Evolutionary conservation across 805 yeast genomes (phyloP).

Genomic region (Candida michaelii): DNA sequence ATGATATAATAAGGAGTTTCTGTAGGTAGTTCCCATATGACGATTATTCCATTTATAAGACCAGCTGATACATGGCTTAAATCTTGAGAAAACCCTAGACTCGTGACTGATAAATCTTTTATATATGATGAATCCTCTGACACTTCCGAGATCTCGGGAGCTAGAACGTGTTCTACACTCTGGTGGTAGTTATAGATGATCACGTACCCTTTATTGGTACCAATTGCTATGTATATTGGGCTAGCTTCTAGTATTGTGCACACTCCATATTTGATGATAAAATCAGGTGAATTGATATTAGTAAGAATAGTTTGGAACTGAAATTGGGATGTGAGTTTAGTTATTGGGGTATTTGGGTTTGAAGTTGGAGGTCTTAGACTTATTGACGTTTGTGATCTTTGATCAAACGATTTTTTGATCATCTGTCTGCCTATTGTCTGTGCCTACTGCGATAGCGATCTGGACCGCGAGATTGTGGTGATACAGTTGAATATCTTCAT

Average conservation of each 20-base stretch:
- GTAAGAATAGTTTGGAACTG: constrained; percentile 29
- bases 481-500: no score
- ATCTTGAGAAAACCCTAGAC: constrained; percentile 64
- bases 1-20: constrained; percentile 50
- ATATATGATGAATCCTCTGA: constrained; percentile 8
- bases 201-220: constrained; percentile 67
- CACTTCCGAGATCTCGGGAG: constrained; percentile 10
- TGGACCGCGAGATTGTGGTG: no score
- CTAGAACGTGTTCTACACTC: constrained; percentile 46
- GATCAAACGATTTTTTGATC: constrained; percentile 28
- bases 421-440: background rate
- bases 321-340: constrained; percentile 12
- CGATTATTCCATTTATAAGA: constrained; percentile 59
- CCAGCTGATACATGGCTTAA: constrained; percentile 72
- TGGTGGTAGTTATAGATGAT: constrained; percentile 72
- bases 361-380: constrained; percentile 14
- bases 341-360: constrained; percentile 7
- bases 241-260: constrained; percentile 25
- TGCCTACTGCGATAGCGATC: no score
- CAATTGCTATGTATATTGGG: constrained; percentile 52
- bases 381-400: constrained; percentile 34
- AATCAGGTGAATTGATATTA: constrained; percentile 22
- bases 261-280: constrained; percentile 23
- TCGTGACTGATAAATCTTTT: constrained; percentile 38
- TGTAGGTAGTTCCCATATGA: constrained; percentile 64